Base-by-base conservation (phyloP, 805 yeast species). In the Saturnispora zaruensis region DNA sequence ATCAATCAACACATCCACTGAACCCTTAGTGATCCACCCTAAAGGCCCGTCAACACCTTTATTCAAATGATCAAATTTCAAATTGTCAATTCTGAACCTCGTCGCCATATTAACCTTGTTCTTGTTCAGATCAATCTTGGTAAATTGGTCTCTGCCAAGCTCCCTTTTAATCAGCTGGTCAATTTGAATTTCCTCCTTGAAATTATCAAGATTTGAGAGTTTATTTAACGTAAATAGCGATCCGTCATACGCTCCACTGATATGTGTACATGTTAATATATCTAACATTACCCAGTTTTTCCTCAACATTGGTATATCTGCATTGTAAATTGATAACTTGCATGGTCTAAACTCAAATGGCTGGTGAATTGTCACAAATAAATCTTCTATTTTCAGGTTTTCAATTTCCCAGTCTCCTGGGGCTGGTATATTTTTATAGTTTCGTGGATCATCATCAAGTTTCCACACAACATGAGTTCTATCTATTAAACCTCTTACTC, bases 381-480 rank as follows among this genome's bases (percentile, higher is more conserved):
- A 84, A 65, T 93, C 99, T 57, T 86, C 87, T 79, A 91, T 76
- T 50, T 76, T 78, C 63, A 88, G 85, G 50, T 79, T 78, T 46
- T 86, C 90, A 60, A 91, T 79, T 64, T 93, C 96, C 72, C 95
- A 91, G 67, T 93, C 99, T 6, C 97, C 98, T 0, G 90, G 89
- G 49, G 72, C 74, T 52, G 82, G 77, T 40, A 80, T 65, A 61
- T 87, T 84, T 59, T 79, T 79, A 66, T 87, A 88, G 59, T 84
- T 81, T 25, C 87, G 76, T 2, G 98, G 90, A 58, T 84, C 90
- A 61, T 87, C 95, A 44, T 82, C 77, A 3, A 84, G 82, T 50
- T 78, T 79, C 95, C 96, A 89, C 48, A 67, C 68, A 18, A 93
- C 93, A 64, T 85, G 91, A 0, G 95, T 80, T 55, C 99, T 75